Evolutionary conservation across 495 filamentous ascomycete genomes (phyloP).

Genomic region (Penicillium lividum): DNA sequence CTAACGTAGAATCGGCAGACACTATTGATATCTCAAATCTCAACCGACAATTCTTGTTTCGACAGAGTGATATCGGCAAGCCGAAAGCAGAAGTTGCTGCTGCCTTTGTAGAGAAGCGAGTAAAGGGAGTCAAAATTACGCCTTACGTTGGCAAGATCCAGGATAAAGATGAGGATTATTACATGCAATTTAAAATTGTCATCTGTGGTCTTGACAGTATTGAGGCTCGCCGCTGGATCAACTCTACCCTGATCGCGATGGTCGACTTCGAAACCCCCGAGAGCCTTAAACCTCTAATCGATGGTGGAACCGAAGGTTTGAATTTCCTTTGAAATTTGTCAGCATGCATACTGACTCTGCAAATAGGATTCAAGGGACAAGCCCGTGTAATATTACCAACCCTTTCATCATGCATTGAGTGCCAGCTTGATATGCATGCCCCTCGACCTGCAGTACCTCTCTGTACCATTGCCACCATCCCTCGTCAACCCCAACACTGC

Average conservation of each 20-base stretch:
- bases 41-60: constrained; percentile 97
- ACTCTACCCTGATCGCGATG: constrained; percentile 87
- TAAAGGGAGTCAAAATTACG: constrained; percentile 88
- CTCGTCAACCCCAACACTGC: constrained; percentile 95
- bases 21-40: constrained; percentile 99
- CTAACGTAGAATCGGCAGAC: constrained; percentile 51
- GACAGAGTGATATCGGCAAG: constrained; percentile 86
- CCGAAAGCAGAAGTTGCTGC: constrained; percentile 94
- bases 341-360: constrained; percentile 17
- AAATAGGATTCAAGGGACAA: constrained; percentile 89
- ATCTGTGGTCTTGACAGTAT: constrained; percentile 98
- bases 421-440: constrained; percentile 96
- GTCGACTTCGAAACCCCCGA: constrained; percentile 78
- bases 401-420: constrained; percentile 94
- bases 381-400: constrained; percentile 90
- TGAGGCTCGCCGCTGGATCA: constrained; percentile 97
- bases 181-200: constrained; percentile 94
- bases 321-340: background rate
- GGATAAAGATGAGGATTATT: constrained; percentile 95
- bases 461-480: constrained; percentile 95
- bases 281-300: constrained; percentile 85
- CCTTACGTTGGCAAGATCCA: constrained; percentile 94
- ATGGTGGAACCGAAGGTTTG: constrained; percentile 91
- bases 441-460: constrained; percentile 91
- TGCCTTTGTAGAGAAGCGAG: constrained; percentile 81